Conservation (phyloP, 225 moss, liverwort and hornwort species). For the Bryoerythrophyllum caledonicum region DNA sequence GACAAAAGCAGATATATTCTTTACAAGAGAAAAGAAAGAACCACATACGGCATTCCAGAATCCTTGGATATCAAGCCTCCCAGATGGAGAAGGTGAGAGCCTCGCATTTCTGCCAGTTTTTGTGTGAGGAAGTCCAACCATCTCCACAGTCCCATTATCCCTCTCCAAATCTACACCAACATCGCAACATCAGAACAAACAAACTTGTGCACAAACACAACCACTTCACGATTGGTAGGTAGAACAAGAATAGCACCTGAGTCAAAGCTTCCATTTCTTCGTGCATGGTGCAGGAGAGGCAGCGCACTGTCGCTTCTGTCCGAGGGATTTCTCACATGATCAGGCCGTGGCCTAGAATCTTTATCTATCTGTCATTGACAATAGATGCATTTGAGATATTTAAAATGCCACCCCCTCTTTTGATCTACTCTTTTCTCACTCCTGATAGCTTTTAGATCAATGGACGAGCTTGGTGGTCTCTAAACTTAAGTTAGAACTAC, state of each 20-base stretch:
- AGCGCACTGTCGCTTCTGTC: constrained; percentile 60
- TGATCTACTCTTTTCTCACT: too few relatives aligned
- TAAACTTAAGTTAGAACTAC: too few relatives aligned
- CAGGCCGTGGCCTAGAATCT: constrained; percentile 38
- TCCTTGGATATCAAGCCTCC: constrained; percentile 55
- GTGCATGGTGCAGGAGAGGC: constrained; percentile 53
- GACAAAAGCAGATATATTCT: background rate
- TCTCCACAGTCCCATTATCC: constrained; percentile 52
- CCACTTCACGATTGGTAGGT: background rate
- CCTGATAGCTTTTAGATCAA: too few relatives aligned
- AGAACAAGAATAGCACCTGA: constrained; percentile 36
- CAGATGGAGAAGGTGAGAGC: constrained; percentile 69
- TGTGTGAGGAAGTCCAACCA: constrained; percentile 33
- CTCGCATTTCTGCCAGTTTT: constrained; percentile 50
- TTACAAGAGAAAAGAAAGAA: background rate
- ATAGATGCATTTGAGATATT: too few relatives aligned
- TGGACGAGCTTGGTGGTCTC: too few relatives aligned
- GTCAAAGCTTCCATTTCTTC: constrained; percentile 62
- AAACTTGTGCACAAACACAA: background rate
- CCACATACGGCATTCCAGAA: constrained; percentile 53
- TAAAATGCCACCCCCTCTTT: too few relatives aligned
- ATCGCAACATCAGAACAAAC: constrained; percentile 19
- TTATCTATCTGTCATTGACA: constrained; percentile 45
- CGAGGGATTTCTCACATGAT: constrained; percentile 47
- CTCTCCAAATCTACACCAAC: constrained; percentile 52